Percentiles rank a stretch among this genome's conserved stretches.
phyloP scores from a whole-genome alignment of 495 filamentous ascomycete species.

The Penicillium pancosmium region DNA sequence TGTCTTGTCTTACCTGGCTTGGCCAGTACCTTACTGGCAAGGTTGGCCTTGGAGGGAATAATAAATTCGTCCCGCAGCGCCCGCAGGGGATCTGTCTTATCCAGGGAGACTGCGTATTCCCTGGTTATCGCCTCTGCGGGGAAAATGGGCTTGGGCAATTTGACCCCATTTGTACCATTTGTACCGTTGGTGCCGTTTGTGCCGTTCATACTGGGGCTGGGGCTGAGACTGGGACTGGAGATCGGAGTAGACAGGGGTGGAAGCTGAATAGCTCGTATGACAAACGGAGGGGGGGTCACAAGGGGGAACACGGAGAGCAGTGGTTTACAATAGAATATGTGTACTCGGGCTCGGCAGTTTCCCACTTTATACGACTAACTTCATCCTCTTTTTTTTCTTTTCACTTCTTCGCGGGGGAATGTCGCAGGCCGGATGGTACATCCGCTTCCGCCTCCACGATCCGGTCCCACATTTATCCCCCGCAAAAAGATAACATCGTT shows the following conservation, averaged over 20 bases:
- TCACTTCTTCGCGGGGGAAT: constrained; percentile 9
- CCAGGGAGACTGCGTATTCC: constrained; percentile 66
- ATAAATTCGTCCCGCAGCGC: constrained; percentile 75
- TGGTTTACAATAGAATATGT: not conserved
- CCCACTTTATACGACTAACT: constrained; percentile 1
- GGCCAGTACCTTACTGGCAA: constrained; percentile 67
- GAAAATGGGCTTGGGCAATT: constrained; percentile 35
- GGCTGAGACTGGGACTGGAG: too few relatives aligned
- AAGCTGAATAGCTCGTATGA: not conserved
- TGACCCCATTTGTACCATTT: constrained; percentile 20
- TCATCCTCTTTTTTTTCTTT: not conserved
- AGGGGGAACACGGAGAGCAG: not conserved
- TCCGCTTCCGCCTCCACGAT: constrained; percentile 30
- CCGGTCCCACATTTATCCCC: constrained; percentile 21
- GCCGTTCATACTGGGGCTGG: constrained; percentile 13
- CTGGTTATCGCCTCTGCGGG: constrained; percentile 39
- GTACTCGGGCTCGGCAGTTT: too few relatives aligned
- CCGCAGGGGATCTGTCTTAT: constrained; percentile 67
- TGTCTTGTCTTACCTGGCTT: constrained; percentile 38
- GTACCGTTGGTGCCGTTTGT: constrained; percentile 20
- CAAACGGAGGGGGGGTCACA: not conserved
- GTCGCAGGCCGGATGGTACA: constrained; percentile 19
- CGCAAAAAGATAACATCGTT: not conserved
- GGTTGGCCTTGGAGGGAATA: constrained; percentile 78
- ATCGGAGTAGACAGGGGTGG: not conserved